These are phyloP conservation scores for Citeromyces siamensis DNA, from an alignment of 1,139 yeast genomes.

Conservation along the genomic window DNA sequence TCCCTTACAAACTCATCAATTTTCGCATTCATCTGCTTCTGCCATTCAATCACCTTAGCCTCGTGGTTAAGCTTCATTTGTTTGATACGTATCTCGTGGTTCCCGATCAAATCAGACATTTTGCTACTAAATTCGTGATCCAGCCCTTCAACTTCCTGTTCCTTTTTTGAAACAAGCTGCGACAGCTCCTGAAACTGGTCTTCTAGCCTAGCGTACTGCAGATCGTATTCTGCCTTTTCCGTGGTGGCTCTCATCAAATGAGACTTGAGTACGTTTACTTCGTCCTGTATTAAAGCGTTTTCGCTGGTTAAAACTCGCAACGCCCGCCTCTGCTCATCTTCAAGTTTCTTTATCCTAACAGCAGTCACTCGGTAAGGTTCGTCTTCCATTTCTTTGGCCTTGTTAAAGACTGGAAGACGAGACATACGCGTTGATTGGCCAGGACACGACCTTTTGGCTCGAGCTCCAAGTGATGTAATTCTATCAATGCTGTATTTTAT, in stretches of 20 bases:
- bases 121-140: conserved; percentile 6
- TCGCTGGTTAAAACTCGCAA: neutral
- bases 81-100: conserved; percentile 1
- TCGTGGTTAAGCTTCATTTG: conserved; percentile 5
- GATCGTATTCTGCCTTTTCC: neutral
- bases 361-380: neutral
- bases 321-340: neutral
- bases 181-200: neutral
- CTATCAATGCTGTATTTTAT: neutral
- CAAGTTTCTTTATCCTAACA: neutral
- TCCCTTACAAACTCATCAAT: conserved; percentile 24
- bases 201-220: neutral
- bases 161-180: conserved; percentile 5
- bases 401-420: neutral
- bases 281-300: neutral
- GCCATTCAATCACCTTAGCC: neutral
- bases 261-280: conserved; percentile 2
- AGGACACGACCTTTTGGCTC: too few relatives aligned
- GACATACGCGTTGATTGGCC: neutral
- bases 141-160: conserved; percentile 5
- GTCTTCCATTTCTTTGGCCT: neutral
- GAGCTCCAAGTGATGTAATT: too few relatives aligned
- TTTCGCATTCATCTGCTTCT: conserved; percentile 12
- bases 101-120: neutral
- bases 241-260: neutral